Conservation (phyloP, 306 rosid genomes). For the apple (Malus domestica) region DNA sequence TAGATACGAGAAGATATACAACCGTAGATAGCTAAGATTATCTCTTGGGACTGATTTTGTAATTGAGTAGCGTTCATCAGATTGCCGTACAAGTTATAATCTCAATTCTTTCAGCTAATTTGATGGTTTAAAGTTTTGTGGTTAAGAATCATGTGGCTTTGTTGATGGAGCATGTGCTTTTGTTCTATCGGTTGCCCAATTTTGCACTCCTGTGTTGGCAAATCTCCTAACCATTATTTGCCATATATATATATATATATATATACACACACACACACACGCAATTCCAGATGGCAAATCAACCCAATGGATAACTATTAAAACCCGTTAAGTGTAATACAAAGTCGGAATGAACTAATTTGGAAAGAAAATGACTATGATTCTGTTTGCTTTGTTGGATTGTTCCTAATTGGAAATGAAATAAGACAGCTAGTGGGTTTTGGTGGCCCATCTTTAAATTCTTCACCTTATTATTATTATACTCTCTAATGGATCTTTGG, state of each 20-base stretch:
- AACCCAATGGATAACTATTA: too few species aligned
- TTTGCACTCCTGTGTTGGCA: slow-evolving; percentile 34
- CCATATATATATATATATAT: not conserved
- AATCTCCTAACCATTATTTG: slow-evolving; percentile 42
- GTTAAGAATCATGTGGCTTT: slow-evolving; percentile 47
- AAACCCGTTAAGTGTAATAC: too few species aligned
- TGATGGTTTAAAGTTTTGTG: slow-evolving; percentile 13
- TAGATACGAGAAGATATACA: not conserved
- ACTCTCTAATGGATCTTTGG: not conserved
- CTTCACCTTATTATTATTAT: not conserved
- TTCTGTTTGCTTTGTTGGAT: not conserved
- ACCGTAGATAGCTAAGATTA: not conserved
- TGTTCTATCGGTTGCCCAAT: slow-evolving; percentile 30
- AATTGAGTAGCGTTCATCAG: not conserved
- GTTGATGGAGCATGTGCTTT: slow-evolving; percentile 50
- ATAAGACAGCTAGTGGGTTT: not conserved
- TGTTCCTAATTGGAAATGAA: not conserved
- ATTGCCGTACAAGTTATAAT: not conserved
- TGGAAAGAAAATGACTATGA: not conserved
- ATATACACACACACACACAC: not conserved
- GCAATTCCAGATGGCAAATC: too few species aligned
- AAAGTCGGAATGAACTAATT: not conserved
- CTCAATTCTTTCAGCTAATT: not conserved
- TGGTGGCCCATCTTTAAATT: not conserved
- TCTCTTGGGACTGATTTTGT: not conserved